phyloP scores from a whole-genome alignment of 108 stramenopile genomes.

The Pseudonitzschia delicatissima region DNA sequence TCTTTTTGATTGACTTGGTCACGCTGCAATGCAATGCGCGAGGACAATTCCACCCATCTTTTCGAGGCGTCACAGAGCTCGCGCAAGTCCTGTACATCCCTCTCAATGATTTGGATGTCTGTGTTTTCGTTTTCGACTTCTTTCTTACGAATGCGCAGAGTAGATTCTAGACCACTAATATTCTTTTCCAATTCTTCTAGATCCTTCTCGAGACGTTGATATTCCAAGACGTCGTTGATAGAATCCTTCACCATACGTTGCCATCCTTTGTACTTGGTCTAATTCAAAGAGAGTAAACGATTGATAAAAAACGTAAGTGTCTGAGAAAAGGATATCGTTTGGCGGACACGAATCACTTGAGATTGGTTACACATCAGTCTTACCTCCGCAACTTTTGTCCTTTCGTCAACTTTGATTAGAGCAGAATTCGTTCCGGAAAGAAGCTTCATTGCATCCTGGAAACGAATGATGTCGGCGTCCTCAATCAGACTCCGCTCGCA shows the following conservation, averaged over 20 bases:
- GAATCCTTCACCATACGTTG: conserved; percentile 29
- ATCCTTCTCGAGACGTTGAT: conserved; percentile 47
- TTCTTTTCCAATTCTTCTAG: conserved; percentile 47
- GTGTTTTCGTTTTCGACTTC: conserved; percentile 38
- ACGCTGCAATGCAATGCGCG: conserved; percentile 39
- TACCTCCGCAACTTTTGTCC: conserved; percentile 32
- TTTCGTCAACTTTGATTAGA: conserved; percentile 27
- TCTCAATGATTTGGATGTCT: conserved; percentile 14
- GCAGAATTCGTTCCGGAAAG: conserved; percentile 6
- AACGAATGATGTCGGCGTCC: conserved; percentile 4
- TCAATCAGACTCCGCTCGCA: conserved; percentile 25
- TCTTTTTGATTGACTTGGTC: conserved; percentile 58
- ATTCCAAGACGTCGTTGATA: conserved; percentile 42
- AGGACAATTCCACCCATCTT: conserved; percentile 40
- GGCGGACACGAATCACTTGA: not conserved
- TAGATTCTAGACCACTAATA: conserved; percentile 33
- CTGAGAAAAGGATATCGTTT: not conserved
- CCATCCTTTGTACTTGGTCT: conserved; percentile 48
- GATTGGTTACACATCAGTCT: not conserved
- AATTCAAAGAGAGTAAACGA: not conserved
- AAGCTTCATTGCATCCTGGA: conserved; percentile 18
- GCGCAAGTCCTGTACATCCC: conserved; percentile 41
- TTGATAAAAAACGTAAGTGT: not conserved
- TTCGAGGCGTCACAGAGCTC: conserved; percentile 48
- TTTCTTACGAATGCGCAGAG: conserved; percentile 16